Percentiles rank a stretch among this genome's conserved stretches.
Evolutionary conservation across 1,139 yeast species (phyloP).

Genomic region (Magnusiomyces suaveolens): DNA sequence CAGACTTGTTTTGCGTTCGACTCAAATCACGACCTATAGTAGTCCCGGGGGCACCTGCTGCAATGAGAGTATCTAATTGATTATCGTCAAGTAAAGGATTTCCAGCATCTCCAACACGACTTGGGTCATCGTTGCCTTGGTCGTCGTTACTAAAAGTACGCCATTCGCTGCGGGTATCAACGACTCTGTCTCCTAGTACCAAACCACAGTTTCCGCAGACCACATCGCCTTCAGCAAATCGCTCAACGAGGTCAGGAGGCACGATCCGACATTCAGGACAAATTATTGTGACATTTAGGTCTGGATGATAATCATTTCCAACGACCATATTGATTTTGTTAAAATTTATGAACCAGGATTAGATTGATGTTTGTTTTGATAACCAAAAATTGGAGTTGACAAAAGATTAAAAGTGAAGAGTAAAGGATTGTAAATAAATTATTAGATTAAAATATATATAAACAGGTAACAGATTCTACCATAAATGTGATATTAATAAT

Average conservation of each 20-base stretch:
- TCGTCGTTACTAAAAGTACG: constrained; percentile 92
- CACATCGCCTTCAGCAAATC: constrained; percentile 95
- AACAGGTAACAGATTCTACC: too few species aligned
- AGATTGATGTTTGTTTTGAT: too few species aligned
- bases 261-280: constrained; percentile 94
- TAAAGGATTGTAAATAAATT: too few species aligned
- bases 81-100: constrained; percentile 87
- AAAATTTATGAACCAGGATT: too few species aligned
- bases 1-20: constrained; percentile 77
- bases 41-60: constrained; percentile 59
- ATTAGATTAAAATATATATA: too few species aligned
- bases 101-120: constrained; percentile 99
- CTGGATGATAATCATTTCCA: constrained; percentile 25
- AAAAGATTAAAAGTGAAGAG: too few species aligned
- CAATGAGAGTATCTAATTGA: constrained; percentile 86
- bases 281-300: constrained; percentile 77
- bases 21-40: constrained; percentile 77
- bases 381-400: too few species aligned
- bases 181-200: constrained; percentile 83
- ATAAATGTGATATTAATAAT: too few species aligned
- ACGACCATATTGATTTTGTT: neutral
- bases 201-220: constrained; percentile 96
- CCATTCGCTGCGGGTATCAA: constrained; percentile 97
- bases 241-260: constrained; percentile 91
- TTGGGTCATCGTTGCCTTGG: constrained; percentile 95